These are phyloP conservation scores for Taphrina wiesneri DNA, from an alignment of 1,139 yeast species.

Conservation along the genomic window DNA sequence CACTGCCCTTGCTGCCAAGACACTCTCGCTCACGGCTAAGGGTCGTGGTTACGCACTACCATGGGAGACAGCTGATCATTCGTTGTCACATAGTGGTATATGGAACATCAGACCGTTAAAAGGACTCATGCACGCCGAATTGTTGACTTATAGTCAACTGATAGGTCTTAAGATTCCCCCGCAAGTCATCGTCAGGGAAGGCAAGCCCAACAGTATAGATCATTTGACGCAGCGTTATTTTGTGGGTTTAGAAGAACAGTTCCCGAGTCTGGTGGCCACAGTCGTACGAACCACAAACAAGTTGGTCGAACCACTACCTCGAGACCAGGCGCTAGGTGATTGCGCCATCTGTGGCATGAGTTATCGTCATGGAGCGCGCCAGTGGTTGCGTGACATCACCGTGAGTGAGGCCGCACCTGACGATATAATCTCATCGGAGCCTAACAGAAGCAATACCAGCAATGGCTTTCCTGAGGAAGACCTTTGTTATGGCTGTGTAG, in stretches of 20 bases:
- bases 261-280: conserved; percentile 89
- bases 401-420: conserved; percentile 56
- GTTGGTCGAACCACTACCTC: conserved; percentile 54
- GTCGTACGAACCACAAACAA: conserved; percentile 89
- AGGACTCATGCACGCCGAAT: conserved; percentile 3
- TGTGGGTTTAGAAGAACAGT: conserved; percentile 69
- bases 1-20: conserved; percentile 79
- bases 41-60: conserved; percentile 81
- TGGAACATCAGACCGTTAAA: conserved; percentile 43
- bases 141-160: neutral
- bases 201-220: conserved; percentile 56
- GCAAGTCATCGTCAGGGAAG: neutral
- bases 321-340: conserved; percentile 36
- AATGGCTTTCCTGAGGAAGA: neutral
- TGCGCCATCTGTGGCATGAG: conserved; percentile 55
- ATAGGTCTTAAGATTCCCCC: neutral
- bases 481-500: conserved; percentile 28
- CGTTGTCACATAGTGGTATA: conserved; percentile 52
- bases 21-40: conserved; percentile 77
- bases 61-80: conserved; percentile 45
- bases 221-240: conserved; percentile 78
- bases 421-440: neutral
- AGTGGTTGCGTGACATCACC: conserved; percentile 75
- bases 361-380: conserved; percentile 47
- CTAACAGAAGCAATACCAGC: neutral